A percentile compares a stretch with the other conserved stretches of the same genome.
Evolutionary conservation across 306 rosid species (phyloP).

Genomic region (Cucumis cinereus): DNA sequence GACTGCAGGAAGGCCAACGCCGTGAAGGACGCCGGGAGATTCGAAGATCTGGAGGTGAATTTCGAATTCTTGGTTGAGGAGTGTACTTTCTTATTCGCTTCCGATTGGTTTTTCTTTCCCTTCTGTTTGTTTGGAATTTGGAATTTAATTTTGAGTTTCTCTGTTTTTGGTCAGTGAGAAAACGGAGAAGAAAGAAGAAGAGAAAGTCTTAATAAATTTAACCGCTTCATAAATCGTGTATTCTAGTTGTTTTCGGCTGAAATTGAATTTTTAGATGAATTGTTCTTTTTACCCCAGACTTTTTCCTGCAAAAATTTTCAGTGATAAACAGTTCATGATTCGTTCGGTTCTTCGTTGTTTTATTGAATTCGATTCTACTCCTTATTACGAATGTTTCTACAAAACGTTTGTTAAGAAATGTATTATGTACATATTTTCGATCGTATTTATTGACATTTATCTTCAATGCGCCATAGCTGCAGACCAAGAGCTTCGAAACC

Average conservation of each 20-base stretch:
- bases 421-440: neutral
- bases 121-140: neutral
- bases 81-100: neutral
- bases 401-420: neutral
- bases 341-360: neutral
- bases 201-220: neutral
- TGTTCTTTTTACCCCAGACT: neutral
- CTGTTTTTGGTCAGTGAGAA: slow-evolving; percentile 1
- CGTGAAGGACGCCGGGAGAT: slow-evolving; percentile 6
- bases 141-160: neutral
- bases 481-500: slow-evolving; percentile 49
- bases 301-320: neutral
- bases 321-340: neutral
- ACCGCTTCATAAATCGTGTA: neutral
- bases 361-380: neutral
- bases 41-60: slow-evolving; percentile 53
- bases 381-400: neutral
- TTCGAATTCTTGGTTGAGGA: slow-evolving; percentile 9
- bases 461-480: slow-evolving; percentile 14
- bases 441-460: slow-evolving; percentile 9
- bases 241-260: neutral
- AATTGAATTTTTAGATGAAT: neutral
- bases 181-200: neutral
- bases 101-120: neutral
- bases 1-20: slow-evolving; percentile 14